Evolutionary conservation across 2,329 filamentous ascomycete genomes (phyloP), one percentile per base, ranked within the genome.

Genomic region (Mycogone perniciosa): DNA sequence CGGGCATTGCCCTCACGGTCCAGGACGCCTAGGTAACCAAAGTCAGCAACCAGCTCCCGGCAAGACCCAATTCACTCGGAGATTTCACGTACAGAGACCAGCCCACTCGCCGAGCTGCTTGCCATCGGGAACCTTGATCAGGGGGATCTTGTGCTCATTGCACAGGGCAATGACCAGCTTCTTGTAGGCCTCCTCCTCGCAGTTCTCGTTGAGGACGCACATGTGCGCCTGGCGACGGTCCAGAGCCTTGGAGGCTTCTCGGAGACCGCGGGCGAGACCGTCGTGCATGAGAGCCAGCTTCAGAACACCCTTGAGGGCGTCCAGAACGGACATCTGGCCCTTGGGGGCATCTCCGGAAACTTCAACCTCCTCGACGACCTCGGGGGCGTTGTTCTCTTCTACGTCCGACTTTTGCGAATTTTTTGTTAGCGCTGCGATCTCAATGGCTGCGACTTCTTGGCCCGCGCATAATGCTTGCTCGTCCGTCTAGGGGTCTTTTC

Each of bases 101-200:
- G 95, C 92, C 93, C 93, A 99, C 82, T 99, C 93, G 80, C 93
- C 93, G 68, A 99, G 82, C 84, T 96, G 89, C 87, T 99, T 99
- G 76, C 93, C 93, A 76, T 99, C 93, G 64, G 91, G 92, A 60
- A 99, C 93, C 89, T 99, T 97, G 85, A 99, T 99, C 68, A 99
- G 81, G 62, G 93, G 93, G 69, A 99, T 99, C 86, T 96, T 96
- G 82, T 99, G 93, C 85, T 99, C 93, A 60, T 87, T 89, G 88
- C 93, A 99, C 56, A 99, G 88, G 58, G 93, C 93, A 65, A 97
- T 88, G 67, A 99, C 92, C 62, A 99, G 85, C 88, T 99, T 99
- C 90, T 99, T 99, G 85, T 99, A 99, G 64, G 93, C 92, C 79
- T 99, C 93, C 85, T 99, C 93, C 82, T 99, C 93, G 82, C 93